Evolutionary conservation across 139 green algal genomes (phyloP).

Genomic region (Pycnococcus provasolii): DNA sequence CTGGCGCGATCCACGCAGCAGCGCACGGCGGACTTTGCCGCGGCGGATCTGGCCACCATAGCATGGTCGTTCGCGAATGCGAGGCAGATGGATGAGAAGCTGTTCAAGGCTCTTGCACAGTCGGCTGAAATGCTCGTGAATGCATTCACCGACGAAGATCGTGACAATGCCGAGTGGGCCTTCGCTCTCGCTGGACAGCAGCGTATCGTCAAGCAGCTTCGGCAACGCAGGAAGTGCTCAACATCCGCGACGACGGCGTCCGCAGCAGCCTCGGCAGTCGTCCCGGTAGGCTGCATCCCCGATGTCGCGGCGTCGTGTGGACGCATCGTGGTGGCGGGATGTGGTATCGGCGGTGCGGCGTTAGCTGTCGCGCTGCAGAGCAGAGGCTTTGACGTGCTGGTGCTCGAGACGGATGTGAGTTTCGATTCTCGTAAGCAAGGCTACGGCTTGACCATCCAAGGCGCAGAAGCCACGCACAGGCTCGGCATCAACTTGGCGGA

Average conservation of each 20-base stretch:
- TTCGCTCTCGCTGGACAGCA: conserved; percentile 21
- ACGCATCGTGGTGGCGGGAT: conserved; percentile 29
- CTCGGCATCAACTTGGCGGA: conserved; percentile 17
- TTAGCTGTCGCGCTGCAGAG: conserved; percentile 31
- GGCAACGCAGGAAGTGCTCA: neutral
- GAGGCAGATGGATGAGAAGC: conserved; percentile 4
- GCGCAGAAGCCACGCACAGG: conserved; percentile 3
- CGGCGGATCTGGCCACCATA: conserved; percentile 20
- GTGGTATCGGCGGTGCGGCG: conserved; percentile 31
- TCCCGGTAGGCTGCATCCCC: neutral
- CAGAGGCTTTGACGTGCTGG: conserved; percentile 28
- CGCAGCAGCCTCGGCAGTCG: neutral
- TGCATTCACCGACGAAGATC: conserved; percentile 26
- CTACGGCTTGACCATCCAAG: conserved; percentile 29
- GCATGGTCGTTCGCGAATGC: conserved; percentile 32
- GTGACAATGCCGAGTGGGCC: conserved; percentile 30
- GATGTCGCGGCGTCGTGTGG: conserved; percentile 5
- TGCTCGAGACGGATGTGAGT: conserved; percentile 26
- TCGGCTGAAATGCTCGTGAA: neutral
- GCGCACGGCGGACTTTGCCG: conserved; percentile 16
- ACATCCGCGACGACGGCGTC: neutral
- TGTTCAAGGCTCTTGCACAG: conserved; percentile 20
- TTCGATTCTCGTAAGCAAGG: conserved; percentile 28
- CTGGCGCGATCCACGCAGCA: conserved; percentile 6
- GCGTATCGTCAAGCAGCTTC: conserved; percentile 11